These are phyloP conservation scores for Pseudofabraea citricarpa DNA, from an alignment of 2,329 filamentous ascomycete species.

Conservation along the genomic window DNA sequence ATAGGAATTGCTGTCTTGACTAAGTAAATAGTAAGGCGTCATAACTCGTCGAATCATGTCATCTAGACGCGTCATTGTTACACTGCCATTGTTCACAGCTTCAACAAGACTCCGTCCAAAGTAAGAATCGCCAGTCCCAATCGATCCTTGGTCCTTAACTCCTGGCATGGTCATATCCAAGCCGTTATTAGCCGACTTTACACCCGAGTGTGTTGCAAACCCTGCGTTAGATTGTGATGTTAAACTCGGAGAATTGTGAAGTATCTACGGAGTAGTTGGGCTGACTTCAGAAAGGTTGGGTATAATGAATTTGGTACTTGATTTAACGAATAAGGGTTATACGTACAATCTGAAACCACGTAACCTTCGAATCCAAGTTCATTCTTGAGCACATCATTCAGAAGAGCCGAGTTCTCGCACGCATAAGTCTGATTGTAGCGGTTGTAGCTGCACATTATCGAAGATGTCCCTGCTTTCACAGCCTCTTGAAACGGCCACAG, in stretches of 20 bases:
- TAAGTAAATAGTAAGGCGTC: conserved; percentile 45
- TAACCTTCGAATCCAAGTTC: conserved; percentile 47
- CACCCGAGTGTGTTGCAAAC: conserved; percentile 38
- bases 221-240: too few species aligned
- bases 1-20: conserved; percentile 42
- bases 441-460: conserved; percentile 79
- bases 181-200: conserved; percentile 35
- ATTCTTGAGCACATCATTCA: conserved; percentile 43
- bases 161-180: conserved; percentile 42
- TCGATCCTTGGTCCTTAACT: not conserved
- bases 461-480: conserved; percentile 56
- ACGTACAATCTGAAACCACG: conserved; percentile 33
- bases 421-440: conserved; percentile 41
- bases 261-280: too few species aligned
- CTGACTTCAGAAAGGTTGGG: too few species aligned
- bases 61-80: conserved; percentile 60
- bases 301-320: too few species aligned
- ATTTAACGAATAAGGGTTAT: too few species aligned
- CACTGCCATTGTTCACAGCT: conserved; percentile 59
- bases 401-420: conserved; percentile 40
- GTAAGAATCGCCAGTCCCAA: conserved; percentile 1
- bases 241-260: too few species aligned
- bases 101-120: conserved; percentile 24
- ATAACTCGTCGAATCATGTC: conserved; percentile 62
- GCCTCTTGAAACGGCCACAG: conserved; percentile 65